Percentiles rank a stretch among this genome's conserved stretches.
These are phyloP conservation scores for Sideroxylon spinosum DNA, from an alignment of 179 eudicot species.

Conservation along the genomic window DNA sequence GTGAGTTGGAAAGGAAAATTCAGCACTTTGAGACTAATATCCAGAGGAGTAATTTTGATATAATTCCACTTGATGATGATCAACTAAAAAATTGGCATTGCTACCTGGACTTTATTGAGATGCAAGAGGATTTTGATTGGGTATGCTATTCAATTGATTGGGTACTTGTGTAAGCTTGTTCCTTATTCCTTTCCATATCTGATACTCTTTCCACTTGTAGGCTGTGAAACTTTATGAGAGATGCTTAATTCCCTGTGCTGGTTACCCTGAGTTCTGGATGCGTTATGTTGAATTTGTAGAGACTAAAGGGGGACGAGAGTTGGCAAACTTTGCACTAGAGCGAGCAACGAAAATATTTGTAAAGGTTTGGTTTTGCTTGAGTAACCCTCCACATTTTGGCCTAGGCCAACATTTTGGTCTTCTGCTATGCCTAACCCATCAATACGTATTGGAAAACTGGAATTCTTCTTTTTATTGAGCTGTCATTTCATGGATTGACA, in stretches of 20 bases:
- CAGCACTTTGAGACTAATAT: constrained; percentile 55
- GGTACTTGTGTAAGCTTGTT: constrained; percentile 14
- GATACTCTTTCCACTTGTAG: constrained; percentile 36
- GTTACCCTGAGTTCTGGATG: constrained; percentile 91
- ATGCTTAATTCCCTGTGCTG: constrained; percentile 84
- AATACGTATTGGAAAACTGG: no score
- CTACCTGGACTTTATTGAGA: constrained; percentile 75
- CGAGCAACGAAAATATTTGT: constrained; percentile 66
- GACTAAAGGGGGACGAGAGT: constrained; percentile 72
- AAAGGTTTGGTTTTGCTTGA: constrained; percentile 41
- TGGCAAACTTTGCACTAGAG: constrained; percentile 66
- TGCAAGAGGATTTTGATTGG: constrained; percentile 81
- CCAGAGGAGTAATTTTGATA: constrained; percentile 57
- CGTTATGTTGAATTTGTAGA: constrained; percentile 85
- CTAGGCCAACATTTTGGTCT: no score
- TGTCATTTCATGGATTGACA: no score
- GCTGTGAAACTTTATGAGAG: constrained; percentile 81
- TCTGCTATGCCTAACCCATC: no score
- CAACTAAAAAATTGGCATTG: constrained; percentile 78
- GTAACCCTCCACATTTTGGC: not conserved
- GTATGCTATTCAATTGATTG: constrained; percentile 36
- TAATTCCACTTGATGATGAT: constrained; percentile 64
- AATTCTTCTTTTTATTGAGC: no score
- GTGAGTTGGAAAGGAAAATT: constrained; percentile 57
- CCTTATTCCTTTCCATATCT: not conserved